These are phyloP conservation scores for Orbilia ellipsospora DNA, from an alignment of 2,329 filamentous ascomycete genomes.

Conservation along the genomic window DNA sequence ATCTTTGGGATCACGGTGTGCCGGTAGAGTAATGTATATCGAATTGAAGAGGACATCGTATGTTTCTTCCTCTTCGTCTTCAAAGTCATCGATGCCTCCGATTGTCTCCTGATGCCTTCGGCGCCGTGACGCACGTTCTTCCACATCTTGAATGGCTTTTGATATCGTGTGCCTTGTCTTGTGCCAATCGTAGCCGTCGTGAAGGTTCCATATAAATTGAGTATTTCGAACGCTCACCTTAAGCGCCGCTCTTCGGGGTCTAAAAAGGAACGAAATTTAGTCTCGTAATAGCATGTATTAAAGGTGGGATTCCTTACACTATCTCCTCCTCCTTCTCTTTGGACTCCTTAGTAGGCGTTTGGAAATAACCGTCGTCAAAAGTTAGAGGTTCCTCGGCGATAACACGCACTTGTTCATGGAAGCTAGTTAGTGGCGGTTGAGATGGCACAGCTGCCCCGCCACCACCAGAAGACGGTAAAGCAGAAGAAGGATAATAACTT, in stretches of 20 bases:
- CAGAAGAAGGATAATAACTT: conserved; percentile 67
- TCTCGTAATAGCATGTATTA: background rate
- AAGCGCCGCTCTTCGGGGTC: conserved; percentile 67
- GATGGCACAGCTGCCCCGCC: conserved; percentile 60
- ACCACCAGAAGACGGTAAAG: conserved; percentile 54
- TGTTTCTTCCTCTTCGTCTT: conserved; percentile 85
- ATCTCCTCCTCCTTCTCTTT: conserved; percentile 22
- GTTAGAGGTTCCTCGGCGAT: conserved; percentile 73
- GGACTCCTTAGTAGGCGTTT: conserved; percentile 8
- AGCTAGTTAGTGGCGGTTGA: conserved; percentile 64
- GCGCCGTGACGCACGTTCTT: conserved; percentile 81
- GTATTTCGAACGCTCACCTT: conserved; percentile 83
- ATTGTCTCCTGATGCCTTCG: conserved; percentile 70
- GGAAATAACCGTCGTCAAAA: conserved; percentile 71
- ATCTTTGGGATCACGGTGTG: conserved; percentile 84
- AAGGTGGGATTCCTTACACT: conserved; percentile 21
- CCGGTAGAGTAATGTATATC: conserved; percentile 93
- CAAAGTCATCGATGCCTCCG: conserved; percentile 68
- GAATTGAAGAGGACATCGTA: conserved; percentile 98
- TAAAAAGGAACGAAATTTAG: background rate
- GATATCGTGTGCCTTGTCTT: conserved; percentile 85
- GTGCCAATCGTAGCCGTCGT: conserved; percentile 97
- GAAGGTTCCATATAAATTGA: conserved; percentile 96
- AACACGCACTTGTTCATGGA: conserved; percentile 68
- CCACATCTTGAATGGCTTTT: conserved; percentile 87